These are phyloP conservation scores for Chloranthus sessilifolius DNA, from an alignment of 164 flowering plant genomes.

Conservation along the genomic window DNA sequence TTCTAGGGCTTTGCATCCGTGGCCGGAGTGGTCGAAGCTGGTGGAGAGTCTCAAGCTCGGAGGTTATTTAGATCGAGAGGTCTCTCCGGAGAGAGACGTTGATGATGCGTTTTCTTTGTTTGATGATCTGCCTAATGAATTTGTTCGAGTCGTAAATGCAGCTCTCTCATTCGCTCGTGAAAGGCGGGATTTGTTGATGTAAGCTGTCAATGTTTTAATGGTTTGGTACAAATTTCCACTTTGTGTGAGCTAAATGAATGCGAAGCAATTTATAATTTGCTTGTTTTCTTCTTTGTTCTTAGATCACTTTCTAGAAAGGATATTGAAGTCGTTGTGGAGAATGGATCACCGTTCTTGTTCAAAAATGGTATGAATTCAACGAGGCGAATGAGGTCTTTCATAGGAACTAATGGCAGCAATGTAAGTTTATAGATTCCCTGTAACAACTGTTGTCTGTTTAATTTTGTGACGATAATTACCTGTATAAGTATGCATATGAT, in stretches of 20 bases:
- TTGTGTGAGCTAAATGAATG: neutral
- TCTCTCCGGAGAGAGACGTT: neutral
- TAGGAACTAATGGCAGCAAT: conserved; percentile 24
- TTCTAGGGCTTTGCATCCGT: conserved; percentile 23
- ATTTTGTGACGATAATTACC: too few species aligned
- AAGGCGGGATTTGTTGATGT: conserved; percentile 47
- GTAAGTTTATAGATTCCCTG: conserved; percentile 31
- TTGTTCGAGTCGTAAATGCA: conserved; percentile 33
- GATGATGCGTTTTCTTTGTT: conserved; percentile 19
- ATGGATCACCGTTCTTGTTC: conserved; percentile 65
- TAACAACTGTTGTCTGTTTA: too few species aligned
- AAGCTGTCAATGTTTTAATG: conserved; percentile 1
- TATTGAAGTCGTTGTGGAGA: conserved; percentile 57
- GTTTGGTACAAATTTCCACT: neutral
- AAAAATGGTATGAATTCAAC: conserved; percentile 34
- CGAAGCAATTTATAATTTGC: neutral
- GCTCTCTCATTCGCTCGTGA: conserved; percentile 54
- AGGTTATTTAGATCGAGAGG: conserved; percentile 19
- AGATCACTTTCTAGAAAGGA: conserved; percentile 66
- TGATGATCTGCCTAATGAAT: conserved; percentile 37
- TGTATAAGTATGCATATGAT: too few species aligned
- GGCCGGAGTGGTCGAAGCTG: conserved; percentile 58
- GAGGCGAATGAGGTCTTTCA: conserved; percentile 46
- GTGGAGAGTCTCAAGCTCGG: conserved; percentile 18
- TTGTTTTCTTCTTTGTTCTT: neutral